Evolutionary conservation across 2,329 filamentous ascomycete genomes (phyloP).

Genomic region (Bertia moriformis): DNA sequence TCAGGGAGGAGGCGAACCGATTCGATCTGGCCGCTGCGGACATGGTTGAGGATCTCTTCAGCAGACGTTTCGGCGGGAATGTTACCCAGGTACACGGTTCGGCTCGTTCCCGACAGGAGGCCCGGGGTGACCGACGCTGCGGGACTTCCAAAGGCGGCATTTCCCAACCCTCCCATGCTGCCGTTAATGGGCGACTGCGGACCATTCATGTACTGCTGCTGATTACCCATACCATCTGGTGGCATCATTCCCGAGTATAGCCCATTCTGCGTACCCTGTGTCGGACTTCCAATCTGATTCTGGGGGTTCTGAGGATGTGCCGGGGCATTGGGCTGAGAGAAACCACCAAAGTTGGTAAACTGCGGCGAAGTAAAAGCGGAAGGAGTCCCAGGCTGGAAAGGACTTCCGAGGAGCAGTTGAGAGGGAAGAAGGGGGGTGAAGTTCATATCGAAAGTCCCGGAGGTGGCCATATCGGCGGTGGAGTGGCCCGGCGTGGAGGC

Average conservation of each 20-base stretch:
- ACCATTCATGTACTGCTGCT: slow-evolving; percentile 78
- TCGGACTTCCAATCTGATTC: slow-evolving; percentile 36
- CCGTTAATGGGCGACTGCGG: slow-evolving; percentile 59
- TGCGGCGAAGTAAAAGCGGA: slow-evolving; percentile 80
- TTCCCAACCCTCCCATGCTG: slow-evolving; percentile 40
- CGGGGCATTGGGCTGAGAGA: slow-evolving; percentile 48
- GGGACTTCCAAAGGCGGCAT: slow-evolving; percentile 49
- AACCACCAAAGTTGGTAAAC: slow-evolving; percentile 71
- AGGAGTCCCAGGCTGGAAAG: slow-evolving; percentile 89
- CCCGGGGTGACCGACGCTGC: slow-evolving; percentile 66
- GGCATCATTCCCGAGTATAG: neutral
- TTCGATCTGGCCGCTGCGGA: slow-evolving; percentile 94
- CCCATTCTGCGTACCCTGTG: slow-evolving; percentile 33
- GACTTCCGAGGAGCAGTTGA: slow-evolving; percentile 83
- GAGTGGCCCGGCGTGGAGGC: slow-evolving; percentile 24
- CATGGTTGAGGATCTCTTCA: slow-evolving; percentile 91
- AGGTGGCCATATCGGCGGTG: slow-evolving; percentile 60
- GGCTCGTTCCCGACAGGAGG: slow-evolving; percentile 76
- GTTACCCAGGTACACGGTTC: slow-evolving; percentile 93
- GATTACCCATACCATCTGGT: neutral
- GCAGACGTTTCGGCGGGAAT: slow-evolving; percentile 95
- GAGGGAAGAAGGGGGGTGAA: slow-evolving; percentile 92
- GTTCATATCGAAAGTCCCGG: slow-evolving; percentile 93
- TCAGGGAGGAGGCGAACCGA: slow-evolving; percentile 93
- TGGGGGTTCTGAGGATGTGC: slow-evolving; percentile 28